Evolutionary conservation across 148 eudicot genomes (phyloP).

Genomic region (Camellia japonica): DNA sequence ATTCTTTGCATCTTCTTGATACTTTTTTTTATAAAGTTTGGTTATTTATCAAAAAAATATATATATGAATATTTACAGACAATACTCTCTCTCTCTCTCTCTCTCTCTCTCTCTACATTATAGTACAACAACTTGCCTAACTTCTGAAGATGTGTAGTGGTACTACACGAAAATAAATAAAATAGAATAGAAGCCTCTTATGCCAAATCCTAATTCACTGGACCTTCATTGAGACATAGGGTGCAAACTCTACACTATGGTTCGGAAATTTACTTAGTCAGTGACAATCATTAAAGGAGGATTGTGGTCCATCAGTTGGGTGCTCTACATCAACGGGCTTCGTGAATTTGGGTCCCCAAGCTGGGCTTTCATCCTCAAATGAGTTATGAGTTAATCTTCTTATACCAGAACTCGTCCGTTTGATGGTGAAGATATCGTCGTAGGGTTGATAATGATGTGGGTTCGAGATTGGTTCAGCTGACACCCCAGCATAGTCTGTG

Average conservation of each 20-base stretch:
- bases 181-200: neutral
- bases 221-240: neutral
- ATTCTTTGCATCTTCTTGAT: no score
- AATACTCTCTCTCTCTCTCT: no score
- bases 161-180: no score
- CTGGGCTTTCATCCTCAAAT: constrained; percentile 84
- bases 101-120: no score
- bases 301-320: constrained; percentile 36
- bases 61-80: no score
- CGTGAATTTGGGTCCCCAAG: constrained; percentile 64
- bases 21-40: no score
- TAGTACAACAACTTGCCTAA: no score
- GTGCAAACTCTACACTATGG: neutral
- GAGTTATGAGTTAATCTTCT: constrained; percentile 76
- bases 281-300: constrained; percentile 66
- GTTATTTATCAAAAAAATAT: no score
- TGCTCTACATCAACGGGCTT: constrained; percentile 38
- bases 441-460: constrained; percentile 87
- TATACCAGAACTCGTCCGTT: constrained; percentile 55
- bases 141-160: no score
- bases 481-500: constrained; percentile 74
- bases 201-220: constrained; percentile 6
- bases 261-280: constrained; percentile 49
- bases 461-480: constrained; percentile 88
- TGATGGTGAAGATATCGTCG: constrained; percentile 66